Conservation (phyloP, 345 rosid genomes). For the Citrus reticulata region DNA sequence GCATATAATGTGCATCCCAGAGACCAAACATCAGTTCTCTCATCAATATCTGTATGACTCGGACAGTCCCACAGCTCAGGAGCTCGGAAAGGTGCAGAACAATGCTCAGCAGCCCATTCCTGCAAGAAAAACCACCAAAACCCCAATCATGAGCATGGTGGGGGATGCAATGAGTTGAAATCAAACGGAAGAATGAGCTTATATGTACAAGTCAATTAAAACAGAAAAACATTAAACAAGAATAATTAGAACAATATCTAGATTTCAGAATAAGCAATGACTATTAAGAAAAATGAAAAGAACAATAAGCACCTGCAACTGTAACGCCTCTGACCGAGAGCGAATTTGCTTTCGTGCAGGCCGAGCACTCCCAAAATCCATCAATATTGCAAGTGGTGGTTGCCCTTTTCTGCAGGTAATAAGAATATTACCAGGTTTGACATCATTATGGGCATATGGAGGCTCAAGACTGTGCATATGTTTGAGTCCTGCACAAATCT, state of each 20-base stretch:
- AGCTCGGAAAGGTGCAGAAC: slow-evolving; percentile 96
- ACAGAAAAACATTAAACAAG: not conserved
- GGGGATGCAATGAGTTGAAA: not conserved
- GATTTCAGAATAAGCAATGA: not conserved
- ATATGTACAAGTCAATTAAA: not conserved
- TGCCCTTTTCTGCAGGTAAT: slow-evolving; percentile 74
- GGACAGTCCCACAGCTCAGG: slow-evolving; percentile 99
- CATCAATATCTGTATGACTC: slow-evolving; percentile 90
- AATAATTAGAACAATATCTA: not conserved
- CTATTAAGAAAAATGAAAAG: not conserved
- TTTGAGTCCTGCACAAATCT: slow-evolving; percentile 97
- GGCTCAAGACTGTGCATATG: slow-evolving; percentile 94
- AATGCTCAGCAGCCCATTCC: slow-evolving; percentile 99
- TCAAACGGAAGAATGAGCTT: not conserved
- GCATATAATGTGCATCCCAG: slow-evolving; percentile 97
- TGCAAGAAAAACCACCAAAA: slow-evolving; percentile 20
- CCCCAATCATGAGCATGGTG: not conserved
- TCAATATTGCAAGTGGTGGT: slow-evolving; percentile 80
- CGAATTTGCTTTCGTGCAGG: slow-evolving; percentile 85
- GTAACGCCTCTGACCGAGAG: slow-evolving; percentile 90
- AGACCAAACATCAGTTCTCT: slow-evolving; percentile 98
- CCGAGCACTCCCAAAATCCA: slow-evolving; percentile 97
- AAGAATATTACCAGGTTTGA: slow-evolving; percentile 94
- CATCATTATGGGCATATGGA: slow-evolving; percentile 98
- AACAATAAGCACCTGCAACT: slow-evolving; percentile 65